These are phyloP conservation scores for Brassica juncea DNA, from an alignment of 345 rosid genomes.

Conservation along the genomic window DNA sequence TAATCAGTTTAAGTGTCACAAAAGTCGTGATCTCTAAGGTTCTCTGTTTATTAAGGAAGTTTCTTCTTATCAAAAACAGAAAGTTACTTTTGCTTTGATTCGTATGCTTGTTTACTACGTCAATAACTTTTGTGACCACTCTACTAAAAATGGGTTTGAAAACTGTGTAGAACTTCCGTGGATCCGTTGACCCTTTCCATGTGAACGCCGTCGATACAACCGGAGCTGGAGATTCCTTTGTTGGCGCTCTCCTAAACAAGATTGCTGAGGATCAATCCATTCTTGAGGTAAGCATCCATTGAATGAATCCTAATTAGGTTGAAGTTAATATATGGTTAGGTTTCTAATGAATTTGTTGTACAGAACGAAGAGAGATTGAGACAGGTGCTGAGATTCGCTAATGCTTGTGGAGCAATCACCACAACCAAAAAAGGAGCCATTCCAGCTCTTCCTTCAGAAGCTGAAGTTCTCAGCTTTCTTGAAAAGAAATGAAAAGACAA, in stretches of 20 bases:
- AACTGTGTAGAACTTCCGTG: slow-evolving; percentile 63
- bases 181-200: slow-evolving; percentile 82
- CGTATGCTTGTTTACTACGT: slow-evolving; percentile 19
- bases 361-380: slow-evolving; percentile 81
- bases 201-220: slow-evolving; percentile 88
- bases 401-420: slow-evolving; percentile 98
- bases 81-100: slow-evolving; percentile 14
- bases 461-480: slow-evolving; percentile 56
- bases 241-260: slow-evolving; percentile 84
- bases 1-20: not conserved
- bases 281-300: slow-evolving; percentile 56
- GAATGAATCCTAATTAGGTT: not conserved
- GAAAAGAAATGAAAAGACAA: slow-evolving; percentile 38
- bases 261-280: slow-evolving; percentile 75
- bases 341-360: no score
- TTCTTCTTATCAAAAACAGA: not conserved
- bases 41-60: not conserved
- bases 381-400: slow-evolving; percentile 70
- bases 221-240: slow-evolving; percentile 95
- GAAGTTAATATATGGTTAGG: not conserved
- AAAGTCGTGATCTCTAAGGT: not conserved
- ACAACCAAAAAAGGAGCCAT: slow-evolving; percentile 98
- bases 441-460: slow-evolving; percentile 80
- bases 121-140: not conserved
- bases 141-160: not conserved